These are phyloP conservation scores for Mucor mucedo DNA, from an alignment of 371 early-diverging fungal species.

Conservation along the genomic window DNA sequence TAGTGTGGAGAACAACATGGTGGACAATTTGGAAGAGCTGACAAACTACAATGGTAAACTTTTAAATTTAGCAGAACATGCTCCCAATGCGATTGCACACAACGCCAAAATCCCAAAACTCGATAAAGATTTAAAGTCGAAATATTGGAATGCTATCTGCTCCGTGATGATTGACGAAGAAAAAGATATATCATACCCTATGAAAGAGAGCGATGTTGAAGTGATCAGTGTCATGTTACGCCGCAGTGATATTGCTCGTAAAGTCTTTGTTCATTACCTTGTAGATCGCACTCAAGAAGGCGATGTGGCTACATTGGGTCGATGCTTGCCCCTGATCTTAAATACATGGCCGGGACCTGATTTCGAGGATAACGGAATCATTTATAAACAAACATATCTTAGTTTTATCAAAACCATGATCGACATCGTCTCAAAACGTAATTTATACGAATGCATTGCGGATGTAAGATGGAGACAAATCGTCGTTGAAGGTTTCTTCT, in stretches of 20 bases:
- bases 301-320: constrained; percentile 47
- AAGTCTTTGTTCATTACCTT: constrained; percentile 59
- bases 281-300: constrained; percentile 47
- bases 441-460: constrained; percentile 45
- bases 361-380: constrained; percentile 32
- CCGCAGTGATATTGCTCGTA: constrained; percentile 59
- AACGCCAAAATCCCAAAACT: constrained; percentile 43
- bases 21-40: constrained; percentile 37
- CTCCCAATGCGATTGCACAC: constrained; percentile 39
- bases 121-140: constrained; percentile 38
- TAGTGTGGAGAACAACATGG: constrained; percentile 37
- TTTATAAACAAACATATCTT: constrained; percentile 53
- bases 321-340: constrained; percentile 48
- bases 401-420: constrained; percentile 58
- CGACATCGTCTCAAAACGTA: constrained; percentile 42
- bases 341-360: constrained; percentile 43
- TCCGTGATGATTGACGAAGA: constrained; percentile 40
- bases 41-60: constrained; percentile 58
- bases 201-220: constrained; percentile 17
- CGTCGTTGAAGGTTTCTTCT: constrained; percentile 52
- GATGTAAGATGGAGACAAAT: constrained; percentile 46
- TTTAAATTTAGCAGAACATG: constrained; percentile 62
- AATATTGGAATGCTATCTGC: constrained; percentile 44
- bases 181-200: constrained; percentile 14
- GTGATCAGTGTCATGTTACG: constrained; percentile 23